Evolutionary conservation across 2,329 filamentous ascomycete species (phyloP).

Genomic region (Juglanconis oblonga): DNA sequence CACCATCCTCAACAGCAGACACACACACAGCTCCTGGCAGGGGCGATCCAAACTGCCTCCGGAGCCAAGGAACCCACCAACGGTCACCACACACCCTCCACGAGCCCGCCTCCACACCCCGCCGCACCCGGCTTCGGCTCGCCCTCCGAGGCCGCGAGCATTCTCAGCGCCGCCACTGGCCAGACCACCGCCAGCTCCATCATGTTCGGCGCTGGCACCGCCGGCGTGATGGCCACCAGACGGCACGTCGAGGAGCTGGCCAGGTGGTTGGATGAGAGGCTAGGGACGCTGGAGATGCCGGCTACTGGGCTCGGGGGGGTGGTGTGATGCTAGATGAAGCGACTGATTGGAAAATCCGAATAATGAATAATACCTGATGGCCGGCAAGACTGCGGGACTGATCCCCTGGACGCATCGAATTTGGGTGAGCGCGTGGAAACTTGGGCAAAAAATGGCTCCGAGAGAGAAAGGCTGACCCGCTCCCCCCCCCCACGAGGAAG

Average conservation of each 20-base stretch:
- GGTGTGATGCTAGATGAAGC: neutral
- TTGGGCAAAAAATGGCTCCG: too few relatives aligned
- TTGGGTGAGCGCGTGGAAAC: too few relatives aligned
- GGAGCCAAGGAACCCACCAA: neutral
- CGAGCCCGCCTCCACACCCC: slow-evolving; percentile 26
- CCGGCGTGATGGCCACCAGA: slow-evolving; percentile 49
- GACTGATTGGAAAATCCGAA: too few relatives aligned
- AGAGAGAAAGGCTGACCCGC: too few relatives aligned
- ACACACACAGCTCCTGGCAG: neutral
- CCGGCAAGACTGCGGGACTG: too few relatives aligned
- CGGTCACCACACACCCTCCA: slow-evolving; percentile 12
- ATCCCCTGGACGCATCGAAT: too few relatives aligned
- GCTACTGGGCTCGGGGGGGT: slow-evolving; percentile 44
- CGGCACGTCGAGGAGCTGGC: slow-evolving; percentile 58
- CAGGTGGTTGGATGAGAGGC: slow-evolving; percentile 57
- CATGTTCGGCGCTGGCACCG: slow-evolving; percentile 33
- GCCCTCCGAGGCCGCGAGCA: slow-evolving; percentile 44
- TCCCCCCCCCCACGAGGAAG: too few relatives aligned
- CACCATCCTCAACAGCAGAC: slow-evolving; percentile 7
- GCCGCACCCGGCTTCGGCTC: slow-evolving; percentile 24
- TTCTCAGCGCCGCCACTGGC: slow-evolving; percentile 42
- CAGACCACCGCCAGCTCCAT: slow-evolving; percentile 28
- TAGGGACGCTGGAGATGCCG: slow-evolving; percentile 51
- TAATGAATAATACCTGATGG: too few relatives aligned
- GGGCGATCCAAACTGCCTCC: neutral